Evolutionary conservation across 2,329 filamentous ascomycete species (phyloP).

Genomic region (Bipolaris cookei): DNA sequence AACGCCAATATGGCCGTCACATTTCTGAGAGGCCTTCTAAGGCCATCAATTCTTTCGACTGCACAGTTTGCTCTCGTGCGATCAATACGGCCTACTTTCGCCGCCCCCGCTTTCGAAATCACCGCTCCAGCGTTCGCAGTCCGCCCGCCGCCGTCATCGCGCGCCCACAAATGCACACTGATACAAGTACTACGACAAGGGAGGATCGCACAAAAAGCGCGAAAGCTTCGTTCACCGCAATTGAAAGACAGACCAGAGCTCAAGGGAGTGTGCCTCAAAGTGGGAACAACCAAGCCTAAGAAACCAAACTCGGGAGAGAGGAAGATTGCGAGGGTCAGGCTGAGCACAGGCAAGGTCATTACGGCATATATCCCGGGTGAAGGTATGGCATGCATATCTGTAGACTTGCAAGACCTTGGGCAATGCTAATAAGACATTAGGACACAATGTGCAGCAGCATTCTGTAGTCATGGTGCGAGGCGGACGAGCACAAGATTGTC

Average conservation of each 20-base stretch:
- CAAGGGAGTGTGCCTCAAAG: conserved; percentile 95
- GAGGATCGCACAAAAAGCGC: conserved; percentile 77
- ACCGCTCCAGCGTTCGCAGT: conserved; percentile 26
- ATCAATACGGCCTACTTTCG: conserved; percentile 27
- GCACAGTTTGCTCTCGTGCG: conserved; percentile 24
- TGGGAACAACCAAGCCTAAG: conserved; percentile 93
- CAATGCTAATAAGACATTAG: conserved; percentile 44
- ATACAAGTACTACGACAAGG: conserved; percentile 69
- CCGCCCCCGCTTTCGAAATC: conserved; percentile 28
- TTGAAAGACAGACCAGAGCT: conserved; percentile 77
- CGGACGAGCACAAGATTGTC: conserved; percentile 93
- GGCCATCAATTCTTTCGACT: conserved; percentile 38
- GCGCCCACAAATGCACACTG: conserved; percentile 53
- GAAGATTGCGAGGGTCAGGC: conserved; percentile 89
- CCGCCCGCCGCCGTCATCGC: conserved; percentile 50
- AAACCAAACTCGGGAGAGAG: conserved; percentile 98
- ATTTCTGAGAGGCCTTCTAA: conserved; percentile 49
- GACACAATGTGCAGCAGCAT: conserved; percentile 99
- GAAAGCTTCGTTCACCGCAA: conserved; percentile 87
- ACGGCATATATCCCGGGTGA: conserved; percentile 96
- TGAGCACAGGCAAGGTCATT: conserved; percentile 85
- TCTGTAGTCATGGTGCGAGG: conserved; percentile 95
- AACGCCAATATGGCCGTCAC: conserved; percentile 49
- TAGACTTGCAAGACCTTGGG: conserved; percentile 4
- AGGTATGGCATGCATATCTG: conserved; percentile 56